Percentiles rank a stretch among this genome's conserved stretches.
phyloP scores from a whole-genome alignment of 2,329 filamentous ascomycete species.

The Fusarium lyarnte region DNA sequence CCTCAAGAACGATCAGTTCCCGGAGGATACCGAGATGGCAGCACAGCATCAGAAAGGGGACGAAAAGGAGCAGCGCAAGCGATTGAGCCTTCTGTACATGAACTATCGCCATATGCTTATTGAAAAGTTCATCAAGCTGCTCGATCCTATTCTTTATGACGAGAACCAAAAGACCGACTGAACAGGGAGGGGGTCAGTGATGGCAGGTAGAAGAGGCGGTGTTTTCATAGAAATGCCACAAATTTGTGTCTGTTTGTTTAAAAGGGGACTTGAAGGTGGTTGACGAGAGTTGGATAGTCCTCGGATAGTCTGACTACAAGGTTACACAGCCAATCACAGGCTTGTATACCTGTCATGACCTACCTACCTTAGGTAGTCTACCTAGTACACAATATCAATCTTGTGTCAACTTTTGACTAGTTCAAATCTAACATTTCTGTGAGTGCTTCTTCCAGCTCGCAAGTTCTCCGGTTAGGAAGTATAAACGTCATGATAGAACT shows the following conservation, averaged over 20 bases:
- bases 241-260: not conserved
- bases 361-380: not conserved
- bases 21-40: not conserved
- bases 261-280: not conserved
- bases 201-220: not conserved
- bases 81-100: constrained; percentile 6
- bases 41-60: not conserved
- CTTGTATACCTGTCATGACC: not conserved
- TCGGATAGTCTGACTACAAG: not conserved
- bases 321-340: constrained; percentile 5
- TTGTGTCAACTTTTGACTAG: not conserved
- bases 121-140: not conserved
- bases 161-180: not conserved
- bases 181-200: not conserved
- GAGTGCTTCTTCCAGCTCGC: not conserved
- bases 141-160: constrained; percentile 13
- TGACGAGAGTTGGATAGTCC: not conserved
- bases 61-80: constrained; percentile 6
- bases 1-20: not conserved
- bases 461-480: not conserved
- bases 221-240: not conserved
- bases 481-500: not conserved
- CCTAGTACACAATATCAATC: not conserved
- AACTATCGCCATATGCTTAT: constrained; percentile 17
- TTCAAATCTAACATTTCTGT: not conserved